These are phyloP conservation scores for Mucor saturninus DNA, from an alignment of 371 early-diverging fungal species.

Conservation along the genomic window DNA sequence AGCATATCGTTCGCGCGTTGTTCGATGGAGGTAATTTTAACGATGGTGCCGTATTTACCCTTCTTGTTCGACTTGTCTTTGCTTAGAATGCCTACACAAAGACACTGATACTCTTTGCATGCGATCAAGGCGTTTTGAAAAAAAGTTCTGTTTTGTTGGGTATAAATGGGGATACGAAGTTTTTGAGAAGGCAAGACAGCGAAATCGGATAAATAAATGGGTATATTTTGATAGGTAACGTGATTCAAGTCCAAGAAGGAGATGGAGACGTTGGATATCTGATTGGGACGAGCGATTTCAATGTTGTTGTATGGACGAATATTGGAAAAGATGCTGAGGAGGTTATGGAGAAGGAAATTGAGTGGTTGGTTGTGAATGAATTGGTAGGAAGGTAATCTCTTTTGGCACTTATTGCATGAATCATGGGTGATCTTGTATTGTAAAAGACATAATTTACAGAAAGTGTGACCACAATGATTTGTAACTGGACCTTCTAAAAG, in stretches of 20 bases:
- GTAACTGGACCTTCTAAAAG: slow-evolving; percentile 65
- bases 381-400: slow-evolving; percentile 34
- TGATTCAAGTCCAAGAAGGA: slow-evolving; percentile 9
- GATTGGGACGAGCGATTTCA: not conserved
- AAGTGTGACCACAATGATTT: slow-evolving; percentile 73
- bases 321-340: not conserved
- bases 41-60: slow-evolving; percentile 42
- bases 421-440: slow-evolving; percentile 23
- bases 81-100: slow-evolving; percentile 25
- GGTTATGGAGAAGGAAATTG: slow-evolving; percentile 7
- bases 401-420: slow-evolving; percentile 28
- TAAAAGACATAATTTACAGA: slow-evolving; percentile 64
- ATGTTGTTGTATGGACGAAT: not conserved
- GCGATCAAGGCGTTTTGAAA: slow-evolving; percentile 12
- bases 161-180: slow-evolving; percentile 24
- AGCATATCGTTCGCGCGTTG: slow-evolving; percentile 37
- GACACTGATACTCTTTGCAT: slow-evolving; percentile 8
- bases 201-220: slow-evolving; percentile 16
- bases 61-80: slow-evolving; percentile 24
- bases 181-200: slow-evolving; percentile 26
- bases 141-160: not conserved
- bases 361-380: slow-evolving; percentile 28
- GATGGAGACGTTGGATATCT: slow-evolving; percentile 6
- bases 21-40: slow-evolving; percentile 41
- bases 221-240: slow-evolving; percentile 7